Percentiles rank a stretch among this genome's conserved stretches.
phyloP scores from a whole-genome alignment of 106 monocot genomes.

The Apostasia shenzhenica region DNA sequence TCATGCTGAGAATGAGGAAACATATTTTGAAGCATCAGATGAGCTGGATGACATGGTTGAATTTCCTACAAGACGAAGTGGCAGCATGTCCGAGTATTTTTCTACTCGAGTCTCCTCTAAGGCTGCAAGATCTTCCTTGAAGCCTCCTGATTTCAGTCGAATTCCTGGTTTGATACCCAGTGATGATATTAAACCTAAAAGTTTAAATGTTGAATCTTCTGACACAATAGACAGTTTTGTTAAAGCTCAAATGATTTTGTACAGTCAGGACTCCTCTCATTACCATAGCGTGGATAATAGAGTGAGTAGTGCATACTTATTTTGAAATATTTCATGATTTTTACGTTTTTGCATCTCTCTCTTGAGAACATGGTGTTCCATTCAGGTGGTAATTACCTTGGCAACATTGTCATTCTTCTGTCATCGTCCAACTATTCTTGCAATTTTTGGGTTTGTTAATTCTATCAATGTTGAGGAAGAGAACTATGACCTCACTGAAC shows the following conservation, averaged over 20 bases:
- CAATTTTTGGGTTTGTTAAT: constrained; percentile 74
- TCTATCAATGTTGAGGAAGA: constrained; percentile 59
- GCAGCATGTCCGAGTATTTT: constrained; percentile 26
- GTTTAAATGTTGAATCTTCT: constrained; percentile 18
- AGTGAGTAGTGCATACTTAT: constrained; percentile 28
- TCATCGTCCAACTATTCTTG: constrained; percentile 90
- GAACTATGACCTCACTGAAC: constrained; percentile 1
- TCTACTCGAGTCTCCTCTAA: constrained; percentile 17
- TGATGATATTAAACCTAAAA: constrained; percentile 20
- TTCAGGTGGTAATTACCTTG: constrained; percentile 69
- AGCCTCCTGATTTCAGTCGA: constrained; percentile 67
- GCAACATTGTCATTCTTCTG: constrained; percentile 89
- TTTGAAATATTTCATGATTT: background rate
- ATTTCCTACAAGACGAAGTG: constrained; percentile 23
- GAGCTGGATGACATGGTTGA: constrained; percentile 48
- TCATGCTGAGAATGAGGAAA: constrained; percentile 55
- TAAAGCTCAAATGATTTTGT: constrained; percentile 84
- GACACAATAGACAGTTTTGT: constrained; percentile 76
- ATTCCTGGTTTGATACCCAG: constrained; percentile 78
- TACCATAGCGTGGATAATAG: constrained; percentile 70
- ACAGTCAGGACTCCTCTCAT: constrained; percentile 63
- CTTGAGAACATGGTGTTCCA: background rate
- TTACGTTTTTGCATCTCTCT: background rate
- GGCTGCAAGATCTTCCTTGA: constrained; percentile 25
- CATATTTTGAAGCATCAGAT: constrained; percentile 86